These are phyloP conservation scores for Scytalidium sp. DNA, from an alignment of 2,329 filamentous ascomycete genomes.

Conservation along the genomic window DNA sequence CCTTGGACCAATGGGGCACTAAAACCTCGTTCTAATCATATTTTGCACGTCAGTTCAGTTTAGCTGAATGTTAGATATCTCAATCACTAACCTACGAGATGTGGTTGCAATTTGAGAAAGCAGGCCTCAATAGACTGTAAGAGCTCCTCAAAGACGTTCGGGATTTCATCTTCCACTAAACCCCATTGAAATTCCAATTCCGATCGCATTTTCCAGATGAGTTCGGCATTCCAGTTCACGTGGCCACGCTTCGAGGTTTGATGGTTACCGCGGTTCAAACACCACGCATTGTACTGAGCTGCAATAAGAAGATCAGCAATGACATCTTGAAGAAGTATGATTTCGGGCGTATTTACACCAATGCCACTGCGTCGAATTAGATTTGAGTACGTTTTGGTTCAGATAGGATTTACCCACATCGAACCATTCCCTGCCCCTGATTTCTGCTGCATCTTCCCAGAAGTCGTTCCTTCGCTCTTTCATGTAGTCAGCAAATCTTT, in stretches of 20 bases:
- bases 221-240: constrained; percentile 29
- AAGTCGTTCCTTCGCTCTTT: constrained; percentile 10
- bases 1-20: constrained; percentile 6
- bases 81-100: constrained; percentile 9
- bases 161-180: constrained; percentile 25
- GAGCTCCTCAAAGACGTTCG: constrained; percentile 11
- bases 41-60: neutral
- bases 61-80: constrained; percentile 2
- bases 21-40: constrained; percentile 8
- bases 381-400: constrained; percentile 2
- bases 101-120: constrained; percentile 8
- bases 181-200: constrained; percentile 27
- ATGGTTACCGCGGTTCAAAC: constrained; percentile 24
- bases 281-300: constrained; percentile 31
- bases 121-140: constrained; percentile 7
- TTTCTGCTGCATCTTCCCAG: constrained; percentile 11
- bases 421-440: constrained; percentile 9
- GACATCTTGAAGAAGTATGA: constrained; percentile 8
- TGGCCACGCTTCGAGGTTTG: constrained; percentile 6
- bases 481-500: constrained; percentile 3
- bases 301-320: constrained; percentile 13
- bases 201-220: constrained; percentile 30
- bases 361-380: constrained; percentile 15
- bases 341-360: constrained; percentile 11
- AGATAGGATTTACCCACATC: constrained; percentile 7